Conservation (phyloP, 2,329 filamentous ascomycete species). For the Fusarium sp. region DNA sequence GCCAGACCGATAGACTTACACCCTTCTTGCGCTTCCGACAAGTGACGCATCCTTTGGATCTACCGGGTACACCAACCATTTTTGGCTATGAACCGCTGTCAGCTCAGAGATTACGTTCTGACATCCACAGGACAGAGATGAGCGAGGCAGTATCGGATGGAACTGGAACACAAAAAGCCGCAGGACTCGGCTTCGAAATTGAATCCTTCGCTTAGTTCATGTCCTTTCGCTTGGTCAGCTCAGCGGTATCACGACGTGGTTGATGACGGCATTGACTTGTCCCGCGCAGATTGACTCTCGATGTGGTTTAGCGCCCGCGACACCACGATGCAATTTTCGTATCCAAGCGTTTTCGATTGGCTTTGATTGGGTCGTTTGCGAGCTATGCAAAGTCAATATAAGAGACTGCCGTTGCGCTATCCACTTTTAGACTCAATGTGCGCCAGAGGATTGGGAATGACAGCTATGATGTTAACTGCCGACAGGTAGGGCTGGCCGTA, state of each 20-base stretch:
- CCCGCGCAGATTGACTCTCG: constrained; percentile 20
- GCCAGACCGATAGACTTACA: not conserved
- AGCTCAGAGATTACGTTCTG: not conserved
- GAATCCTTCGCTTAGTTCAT: not conserved
- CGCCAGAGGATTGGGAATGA: not conserved
- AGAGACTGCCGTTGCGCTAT: not conserved
- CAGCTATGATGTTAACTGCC: not conserved
- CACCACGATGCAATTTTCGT: not conserved
- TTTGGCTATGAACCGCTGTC: not conserved
- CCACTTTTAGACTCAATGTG: not conserved
- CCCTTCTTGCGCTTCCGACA: constrained; percentile 20
- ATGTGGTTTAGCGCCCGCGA: constrained; percentile 5
- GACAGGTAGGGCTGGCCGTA: not conserved
- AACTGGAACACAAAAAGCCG: too few relatives aligned
- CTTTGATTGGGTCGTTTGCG: not conserved
- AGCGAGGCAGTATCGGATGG: too few relatives aligned
- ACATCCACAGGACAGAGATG: not conserved
- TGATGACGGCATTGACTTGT: constrained; percentile 30
- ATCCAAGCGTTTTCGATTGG: not conserved
- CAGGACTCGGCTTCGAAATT: too few relatives aligned
- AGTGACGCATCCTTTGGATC: constrained; percentile 19
- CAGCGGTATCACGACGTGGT: not conserved
- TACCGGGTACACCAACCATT: constrained; percentile 25
- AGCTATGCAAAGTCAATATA: not conserved
- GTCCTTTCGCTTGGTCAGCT: not conserved